A percentile compares a stretch with the other conserved stretches of the same genome.
Evolutionary conservation across 139 green algal genomes (phyloP).

Genomic region (Picochlorum sp.): DNA sequence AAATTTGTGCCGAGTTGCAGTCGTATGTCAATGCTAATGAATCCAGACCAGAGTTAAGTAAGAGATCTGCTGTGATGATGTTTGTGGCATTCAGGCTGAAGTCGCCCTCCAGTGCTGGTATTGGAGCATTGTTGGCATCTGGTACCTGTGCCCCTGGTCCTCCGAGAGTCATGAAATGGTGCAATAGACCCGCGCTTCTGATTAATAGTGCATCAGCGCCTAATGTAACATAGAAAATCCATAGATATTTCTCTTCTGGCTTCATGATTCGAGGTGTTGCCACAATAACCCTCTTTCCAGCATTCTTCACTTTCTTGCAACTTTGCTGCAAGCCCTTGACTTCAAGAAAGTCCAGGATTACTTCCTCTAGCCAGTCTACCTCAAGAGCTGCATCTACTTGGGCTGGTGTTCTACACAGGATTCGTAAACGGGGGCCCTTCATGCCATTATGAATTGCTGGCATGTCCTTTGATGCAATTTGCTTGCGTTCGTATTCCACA

Average conservation of each 20-base stretch:
- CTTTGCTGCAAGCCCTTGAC: conserved; percentile 68
- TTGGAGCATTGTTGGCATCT: neutral
- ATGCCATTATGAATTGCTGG: neutral
- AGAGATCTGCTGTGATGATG: conserved; percentile 41
- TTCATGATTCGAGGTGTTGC: conserved; percentile 70
- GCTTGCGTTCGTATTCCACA: neutral
- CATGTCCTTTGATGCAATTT: neutral
- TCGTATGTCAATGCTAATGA: conserved; percentile 66
- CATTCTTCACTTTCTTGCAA: conserved; percentile 37
- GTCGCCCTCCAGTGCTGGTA: conserved; percentile 63
- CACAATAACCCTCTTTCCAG: conserved; percentile 47
- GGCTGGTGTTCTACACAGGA: conserved; percentile 66
- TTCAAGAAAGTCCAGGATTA: conserved; percentile 80
- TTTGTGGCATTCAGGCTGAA: conserved; percentile 81
- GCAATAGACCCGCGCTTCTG: conserved; percentile 51
- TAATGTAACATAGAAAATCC: conserved; percentile 65
- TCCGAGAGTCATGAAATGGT: conserved; percentile 49
- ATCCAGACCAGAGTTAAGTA: conserved; percentile 42
- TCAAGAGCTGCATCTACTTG: conserved; percentile 51
- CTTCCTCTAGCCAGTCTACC: conserved; percentile 63
- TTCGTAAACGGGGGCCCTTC: conserved; percentile 7
- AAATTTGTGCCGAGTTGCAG: conserved; percentile 61
- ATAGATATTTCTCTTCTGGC: conserved; percentile 65
- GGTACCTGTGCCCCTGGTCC: conserved; percentile 22
- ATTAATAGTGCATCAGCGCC: conserved; percentile 68